A percentile compares a stretch with the other conserved stretches of the same genome.
phyloP scores from a whole-genome alignment of 345 rosid genomes.

The Laguncularia racemosa region DNA sequence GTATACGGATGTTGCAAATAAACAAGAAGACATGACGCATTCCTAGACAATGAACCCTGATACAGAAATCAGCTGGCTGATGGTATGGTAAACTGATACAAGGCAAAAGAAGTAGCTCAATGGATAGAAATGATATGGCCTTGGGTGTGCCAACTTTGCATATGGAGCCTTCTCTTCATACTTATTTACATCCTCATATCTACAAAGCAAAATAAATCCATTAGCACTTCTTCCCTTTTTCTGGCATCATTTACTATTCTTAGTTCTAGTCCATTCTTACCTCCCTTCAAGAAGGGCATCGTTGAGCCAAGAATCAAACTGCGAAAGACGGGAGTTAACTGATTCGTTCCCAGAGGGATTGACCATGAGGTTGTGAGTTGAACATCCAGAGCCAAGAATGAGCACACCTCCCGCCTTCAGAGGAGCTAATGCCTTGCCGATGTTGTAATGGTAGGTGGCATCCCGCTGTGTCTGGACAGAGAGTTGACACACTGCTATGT shows the following conservation, averaged over 20 bases:
- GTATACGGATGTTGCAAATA: too few relatives aligned
- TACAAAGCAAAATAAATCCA: conserved; percentile 4
- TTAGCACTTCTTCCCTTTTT: too few relatives aligned
- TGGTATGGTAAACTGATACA: conserved; percentile 52
- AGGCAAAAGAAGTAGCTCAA: conserved; percentile 77
- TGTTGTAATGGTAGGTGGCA: conserved; percentile 64
- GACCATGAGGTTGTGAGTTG: conserved; percentile 66
- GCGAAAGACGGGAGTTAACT: conserved; percentile 52
- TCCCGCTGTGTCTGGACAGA: conserved; percentile 55
- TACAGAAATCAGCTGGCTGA: background rate
- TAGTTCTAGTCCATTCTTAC: conserved; percentile 16
- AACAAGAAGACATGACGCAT: too few relatives aligned
- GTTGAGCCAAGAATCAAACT: conserved; percentile 78
- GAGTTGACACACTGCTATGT: conserved; percentile 79
- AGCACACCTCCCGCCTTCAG: conserved; percentile 84
- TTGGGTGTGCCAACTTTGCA: conserved; percentile 72
- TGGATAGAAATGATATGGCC: conserved; percentile 87
- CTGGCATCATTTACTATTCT: background rate
- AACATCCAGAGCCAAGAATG: conserved; percentile 75
- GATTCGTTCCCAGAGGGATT: conserved; percentile 10
- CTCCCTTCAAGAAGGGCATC: conserved; percentile 78
- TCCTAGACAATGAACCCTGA: too few relatives aligned
- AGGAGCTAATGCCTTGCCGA: conserved; percentile 86
- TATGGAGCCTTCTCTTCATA: conserved; percentile 59
- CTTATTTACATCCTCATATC: conserved; percentile 74